Conservation (phyloP, 495 filamentous ascomycete species). For the Recurvomyces mirabilis region DNA sequence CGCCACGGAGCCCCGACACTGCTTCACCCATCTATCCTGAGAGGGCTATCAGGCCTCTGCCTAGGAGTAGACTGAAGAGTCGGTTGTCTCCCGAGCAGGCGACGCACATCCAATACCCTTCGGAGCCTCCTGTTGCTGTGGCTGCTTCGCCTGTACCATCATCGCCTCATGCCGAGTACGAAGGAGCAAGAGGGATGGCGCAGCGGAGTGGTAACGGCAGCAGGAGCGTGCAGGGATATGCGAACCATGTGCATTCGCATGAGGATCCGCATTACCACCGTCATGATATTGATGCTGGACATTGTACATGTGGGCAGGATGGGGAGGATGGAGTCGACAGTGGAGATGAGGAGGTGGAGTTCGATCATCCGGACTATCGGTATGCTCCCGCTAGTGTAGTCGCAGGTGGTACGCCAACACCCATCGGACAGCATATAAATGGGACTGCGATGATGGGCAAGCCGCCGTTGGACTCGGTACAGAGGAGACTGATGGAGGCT, state of each 20-base stretch:
- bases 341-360: constrained; percentile 21
- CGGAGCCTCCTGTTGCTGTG: constrained; percentile 51
- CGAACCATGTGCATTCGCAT: constrained; percentile 7
- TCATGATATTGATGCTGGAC: neutral
- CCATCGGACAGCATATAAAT: neutral
- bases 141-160: constrained; percentile 37
- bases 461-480: constrained; percentile 12
- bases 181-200: too few relatives aligned
- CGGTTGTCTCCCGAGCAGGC: constrained; percentile 75
- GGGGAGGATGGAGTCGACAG: constrained; percentile 12
- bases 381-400: constrained; percentile 17
- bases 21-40: constrained; percentile 69
- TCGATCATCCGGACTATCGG: constrained; percentile 27
- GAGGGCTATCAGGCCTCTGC: constrained; percentile 85
- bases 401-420: constrained; percentile 1
- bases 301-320: constrained; percentile 20
- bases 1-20: constrained; percentile 40
- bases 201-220: constrained; percentile 16
- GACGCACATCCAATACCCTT: constrained; percentile 69
- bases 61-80: constrained; percentile 74
- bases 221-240: neutral
- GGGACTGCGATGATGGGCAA: constrained; percentile 3
- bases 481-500: constrained; percentile 10
- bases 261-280: constrained; percentile 8
- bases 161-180: constrained; percentile 21